These are phyloP conservation scores for Hydnomerulius pinastri DNA, from an alignment of 768 basidiomycete species.

Conservation along the genomic window DNA sequence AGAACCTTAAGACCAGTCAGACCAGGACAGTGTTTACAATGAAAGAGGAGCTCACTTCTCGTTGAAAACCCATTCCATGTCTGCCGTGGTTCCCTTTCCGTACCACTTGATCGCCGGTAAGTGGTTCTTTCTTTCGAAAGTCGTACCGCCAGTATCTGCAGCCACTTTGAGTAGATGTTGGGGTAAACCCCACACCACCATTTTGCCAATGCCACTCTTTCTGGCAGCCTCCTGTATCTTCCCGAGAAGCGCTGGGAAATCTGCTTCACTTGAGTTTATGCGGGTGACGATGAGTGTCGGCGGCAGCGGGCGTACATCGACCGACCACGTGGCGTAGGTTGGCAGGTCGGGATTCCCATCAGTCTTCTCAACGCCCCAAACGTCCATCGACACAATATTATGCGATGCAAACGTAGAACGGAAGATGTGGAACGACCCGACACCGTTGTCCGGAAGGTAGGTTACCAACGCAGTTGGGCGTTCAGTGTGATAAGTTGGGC, in stretches of 20 bases:
- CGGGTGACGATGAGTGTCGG: slow-evolving; percentile 47
- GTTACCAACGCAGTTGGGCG: slow-evolving; percentile 29
- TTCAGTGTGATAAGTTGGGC: slow-evolving; percentile 7
- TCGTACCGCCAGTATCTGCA: slow-evolving; percentile 32
- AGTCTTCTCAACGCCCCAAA: slow-evolving; percentile 22
- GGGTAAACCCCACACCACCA: slow-evolving; percentile 53
- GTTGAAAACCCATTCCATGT: slow-evolving; percentile 49
- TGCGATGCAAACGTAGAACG: slow-evolving; percentile 28
- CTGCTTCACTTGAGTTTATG: slow-evolving; percentile 30
- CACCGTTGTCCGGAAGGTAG: slow-evolving; percentile 47
- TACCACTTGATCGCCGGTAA: slow-evolving; percentile 54
- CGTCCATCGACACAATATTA: slow-evolving; percentile 12
- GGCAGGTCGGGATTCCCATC: slow-evolving; percentile 2
- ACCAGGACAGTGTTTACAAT: too few relatives aligned
- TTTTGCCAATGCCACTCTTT: slow-evolving; percentile 32
- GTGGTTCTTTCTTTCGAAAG: slow-evolving; percentile 37
- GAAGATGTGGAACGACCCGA: slow-evolving; percentile 46
- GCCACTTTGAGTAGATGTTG: slow-evolving; percentile 31
- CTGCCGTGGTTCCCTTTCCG: slow-evolving; percentile 33
- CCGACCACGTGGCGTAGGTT: slow-evolving; percentile 46
- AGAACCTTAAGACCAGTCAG: too few relatives aligned
- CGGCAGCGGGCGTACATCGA: slow-evolving; percentile 35
- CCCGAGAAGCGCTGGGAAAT: slow-evolving; percentile 38
- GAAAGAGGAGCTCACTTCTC: slow-evolving; percentile 49
- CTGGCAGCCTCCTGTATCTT: slow-evolving; percentile 38